Evolutionary conservation across 768 basidiomycete genomes (phyloP), one percentile per base, ranked within the genome.

Genomic region (Termitomyces sp.): DNA sequence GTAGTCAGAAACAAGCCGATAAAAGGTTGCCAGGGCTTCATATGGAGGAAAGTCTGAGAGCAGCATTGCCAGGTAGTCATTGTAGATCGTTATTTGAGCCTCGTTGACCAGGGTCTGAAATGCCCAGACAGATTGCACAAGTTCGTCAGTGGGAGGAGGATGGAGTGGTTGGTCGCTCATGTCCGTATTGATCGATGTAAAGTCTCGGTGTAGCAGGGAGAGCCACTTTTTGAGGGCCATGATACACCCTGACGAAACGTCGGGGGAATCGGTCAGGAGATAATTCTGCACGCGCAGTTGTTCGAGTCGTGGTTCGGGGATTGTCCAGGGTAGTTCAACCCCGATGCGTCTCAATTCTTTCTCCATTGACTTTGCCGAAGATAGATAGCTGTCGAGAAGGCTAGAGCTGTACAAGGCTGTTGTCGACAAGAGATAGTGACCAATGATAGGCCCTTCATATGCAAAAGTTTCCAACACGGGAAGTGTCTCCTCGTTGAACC

Each of bases 401-500:
- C 50, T 44, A 16, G 43, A 59, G 3, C 51, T 44, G 16, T 54
- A 59, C 27, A 56, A 11, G 31, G 61, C 50, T 19, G 29, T 50
- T 12, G 58, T 57, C 14, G 58, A 54, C 21, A 38, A 44, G n/a
- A 57, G 53, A 11, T 57, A 52, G 42, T 56, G 55, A 6, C 35
- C 41, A n/a, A 62, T 19, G n/a, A 57, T 29, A 25, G 56, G 53
- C 14, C 42, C 47, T 35, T 59, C 54, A 32, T 59, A 62, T 19
- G n/a, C 34, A 17, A 59, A 42, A 35, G 52, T 49, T 54, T 62
- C 58, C 12, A 62, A 52, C 3, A 62, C 37, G 9, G 58, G 61
- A 23, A 59, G 37, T 11, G 53, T 56, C 43, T 59, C 59, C 21
- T 60, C 56, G 38, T 59, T 19, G n/a, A 62, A 59, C 61, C 58